Evolutionary conservation across 371 early-diverging fungal species (phyloP).

Genomic region (Cokeromyces recurvatus): DNA sequence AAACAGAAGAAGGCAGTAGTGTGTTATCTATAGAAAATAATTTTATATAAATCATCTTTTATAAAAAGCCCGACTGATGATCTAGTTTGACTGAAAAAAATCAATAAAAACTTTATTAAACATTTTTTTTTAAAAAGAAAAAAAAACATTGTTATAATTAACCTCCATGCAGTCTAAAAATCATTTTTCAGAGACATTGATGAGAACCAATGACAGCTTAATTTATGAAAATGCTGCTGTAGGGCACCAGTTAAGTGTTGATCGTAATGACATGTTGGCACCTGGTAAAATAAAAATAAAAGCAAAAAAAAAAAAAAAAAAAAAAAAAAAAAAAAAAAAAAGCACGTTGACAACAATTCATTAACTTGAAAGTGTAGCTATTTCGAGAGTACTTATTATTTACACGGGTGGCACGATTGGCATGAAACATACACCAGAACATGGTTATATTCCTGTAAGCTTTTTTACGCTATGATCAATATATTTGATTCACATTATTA

Average conservation of each 20-base stretch:
- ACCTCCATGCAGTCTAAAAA: no score
- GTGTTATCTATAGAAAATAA: no score
- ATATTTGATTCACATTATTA: background rate
- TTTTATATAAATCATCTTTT: no score
- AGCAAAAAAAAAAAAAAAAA: background rate
- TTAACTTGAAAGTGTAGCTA: conserved; percentile 41
- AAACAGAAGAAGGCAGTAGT: no score
- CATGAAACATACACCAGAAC: conserved; percentile 75
- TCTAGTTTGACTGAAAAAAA: no score
- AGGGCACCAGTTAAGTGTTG: conserved; percentile 36
- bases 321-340: no score
- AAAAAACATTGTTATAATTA: no score
- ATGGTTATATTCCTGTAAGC: conserved; percentile 76
- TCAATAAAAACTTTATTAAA: no score
- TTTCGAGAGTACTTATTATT: conserved; percentile 81
- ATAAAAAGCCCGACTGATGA: no score
- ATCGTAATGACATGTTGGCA: conserved; percentile 48
- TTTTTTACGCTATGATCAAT: background rate
- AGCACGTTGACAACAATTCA: background rate
- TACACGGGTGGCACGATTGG: conserved; percentile 97
- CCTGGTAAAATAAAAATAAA: conserved; percentile 29
- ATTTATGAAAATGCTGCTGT: conserved; percentile 46
- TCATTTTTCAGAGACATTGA: no score
- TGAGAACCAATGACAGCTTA: background rate
- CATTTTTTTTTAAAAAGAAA: no score